These are phyloP conservation scores for Pythium scleroteichum DNA, from an alignment of 352 stramenopile genomes.

Conservation along the genomic window DNA sequence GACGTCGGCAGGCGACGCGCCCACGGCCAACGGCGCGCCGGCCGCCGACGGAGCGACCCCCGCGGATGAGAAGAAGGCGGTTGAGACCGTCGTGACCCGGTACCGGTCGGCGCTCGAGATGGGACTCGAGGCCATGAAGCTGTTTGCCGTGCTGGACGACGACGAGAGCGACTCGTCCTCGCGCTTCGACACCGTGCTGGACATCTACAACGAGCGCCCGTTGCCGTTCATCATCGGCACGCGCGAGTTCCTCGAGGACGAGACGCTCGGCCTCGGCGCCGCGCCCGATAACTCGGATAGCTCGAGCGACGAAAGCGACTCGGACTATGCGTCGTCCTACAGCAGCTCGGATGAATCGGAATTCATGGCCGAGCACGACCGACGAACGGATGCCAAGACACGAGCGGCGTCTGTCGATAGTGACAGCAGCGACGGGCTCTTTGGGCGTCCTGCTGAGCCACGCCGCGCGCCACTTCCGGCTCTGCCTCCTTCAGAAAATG, in stretches of 20 bases:
- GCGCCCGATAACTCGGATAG: slow-evolving; percentile 51
- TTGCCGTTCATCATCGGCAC: slow-evolving; percentile 89
- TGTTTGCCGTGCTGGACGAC: slow-evolving; percentile 82
- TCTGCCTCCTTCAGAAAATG: slow-evolving; percentile 30
- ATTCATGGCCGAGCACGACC: slow-evolving; percentile 22
- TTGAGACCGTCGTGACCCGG: slow-evolving; percentile 68
- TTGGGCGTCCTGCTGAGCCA: slow-evolving; percentile 39
- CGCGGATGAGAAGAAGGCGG: slow-evolving; percentile 27
- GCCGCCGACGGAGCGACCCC: slow-evolving; percentile 27
- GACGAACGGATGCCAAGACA: slow-evolving; percentile 15
- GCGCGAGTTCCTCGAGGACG: slow-evolving; percentile 82
- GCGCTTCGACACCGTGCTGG: slow-evolving; percentile 71
- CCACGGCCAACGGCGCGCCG: slow-evolving; percentile 7
- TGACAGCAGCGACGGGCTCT: slow-evolving; percentile 51
- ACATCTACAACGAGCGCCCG: slow-evolving; percentile 89
- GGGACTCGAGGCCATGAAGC: slow-evolving; percentile 81
- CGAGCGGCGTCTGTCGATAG: slow-evolving; percentile 54
- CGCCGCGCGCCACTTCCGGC: slow-evolving; percentile 10
- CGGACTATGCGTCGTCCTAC: slow-evolving; percentile 61
- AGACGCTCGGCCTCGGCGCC: slow-evolving; percentile 76
- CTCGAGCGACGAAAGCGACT: slow-evolving; percentile 54
- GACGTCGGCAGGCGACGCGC: neutral
- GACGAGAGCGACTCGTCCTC: slow-evolving; percentile 59
- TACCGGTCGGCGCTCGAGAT: slow-evolving; percentile 77
- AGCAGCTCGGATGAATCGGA: slow-evolving; percentile 69